Percentiles rank a stretch among this genome's conserved stretches.
phyloP scores from a whole-genome alignment of 768 basidiomycete genomes.

The Tylopilus cervinicoccineus region DNA sequence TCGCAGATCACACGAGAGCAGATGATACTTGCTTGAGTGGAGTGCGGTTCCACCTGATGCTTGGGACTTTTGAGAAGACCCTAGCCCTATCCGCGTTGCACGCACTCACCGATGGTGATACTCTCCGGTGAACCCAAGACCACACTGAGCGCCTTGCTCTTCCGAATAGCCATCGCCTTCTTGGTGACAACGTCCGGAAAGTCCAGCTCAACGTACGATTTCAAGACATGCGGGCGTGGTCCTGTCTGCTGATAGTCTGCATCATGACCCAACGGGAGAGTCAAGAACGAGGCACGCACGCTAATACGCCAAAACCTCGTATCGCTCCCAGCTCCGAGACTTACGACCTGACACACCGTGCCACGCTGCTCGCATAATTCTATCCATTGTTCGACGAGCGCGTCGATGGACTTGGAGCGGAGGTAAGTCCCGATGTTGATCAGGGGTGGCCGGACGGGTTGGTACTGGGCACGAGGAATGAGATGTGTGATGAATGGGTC shows the following conservation, averaged over 20 bases:
- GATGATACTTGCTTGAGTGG: conserved; percentile 34
- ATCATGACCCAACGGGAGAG: neutral
- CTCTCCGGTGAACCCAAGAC: conserved; percentile 19
- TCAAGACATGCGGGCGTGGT: conserved; percentile 43
- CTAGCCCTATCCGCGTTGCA: neutral
- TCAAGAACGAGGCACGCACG: conserved; percentile 43
- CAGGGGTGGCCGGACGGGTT: conserved; percentile 66
- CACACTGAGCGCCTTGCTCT: conserved; percentile 44
- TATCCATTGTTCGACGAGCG: conserved; percentile 66
- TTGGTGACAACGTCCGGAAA: conserved; percentile 80
- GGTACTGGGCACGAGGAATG: conserved; percentile 62
- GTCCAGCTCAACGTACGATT: conserved; percentile 82
- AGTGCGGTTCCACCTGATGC: conserved; percentile 36
- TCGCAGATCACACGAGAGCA: conserved; percentile 78
- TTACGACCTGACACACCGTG: conserved; percentile 80
- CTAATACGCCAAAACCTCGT: conserved; percentile 90
- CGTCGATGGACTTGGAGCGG: conserved; percentile 76
- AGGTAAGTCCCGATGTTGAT: conserved; percentile 96
- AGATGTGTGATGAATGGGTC: conserved; percentile 36
- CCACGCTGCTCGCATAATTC: conserved; percentile 38
- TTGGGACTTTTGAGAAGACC: conserved; percentile 6
- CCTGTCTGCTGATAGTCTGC: conserved; percentile 47
- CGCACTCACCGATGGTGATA: conserved; percentile 13
- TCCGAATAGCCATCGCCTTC: conserved; percentile 79
- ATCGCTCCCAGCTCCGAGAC: conserved; percentile 68